A percentile compares a stretch with the other conserved stretches of the same genome.
phyloP scores from a whole-genome alignment of 768 basidiomycete genomes.

The Cystobasidiopsis lactophilus region DNA sequence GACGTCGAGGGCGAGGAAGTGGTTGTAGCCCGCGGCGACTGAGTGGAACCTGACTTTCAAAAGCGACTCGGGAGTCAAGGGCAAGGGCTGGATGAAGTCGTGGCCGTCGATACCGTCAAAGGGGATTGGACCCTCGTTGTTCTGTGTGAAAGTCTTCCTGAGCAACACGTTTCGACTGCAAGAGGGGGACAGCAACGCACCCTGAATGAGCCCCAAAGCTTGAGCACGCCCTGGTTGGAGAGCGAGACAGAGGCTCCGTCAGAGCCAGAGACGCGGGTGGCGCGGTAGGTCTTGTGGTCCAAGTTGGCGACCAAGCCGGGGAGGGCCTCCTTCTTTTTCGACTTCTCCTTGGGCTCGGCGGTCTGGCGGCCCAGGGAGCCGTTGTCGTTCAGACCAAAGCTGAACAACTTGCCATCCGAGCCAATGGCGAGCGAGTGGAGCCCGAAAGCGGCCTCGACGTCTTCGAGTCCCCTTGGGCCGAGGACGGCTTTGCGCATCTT shows the following conservation, averaged over 20 bases:
- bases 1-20: constrained; percentile 67
- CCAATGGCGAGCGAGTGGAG: constrained; percentile 76
- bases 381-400: constrained; percentile 28
- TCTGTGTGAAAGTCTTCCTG: constrained; percentile 7
- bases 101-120: constrained; percentile 38
- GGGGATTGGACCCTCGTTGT: constrained; percentile 57
- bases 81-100: constrained; percentile 44
- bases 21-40: constrained; percentile 65
- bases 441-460: constrained; percentile 38
- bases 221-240: constrained; percentile 51
- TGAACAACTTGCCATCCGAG: constrained; percentile 55
- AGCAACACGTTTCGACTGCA: no score
- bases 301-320: constrained; percentile 23
- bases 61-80: constrained; percentile 23
- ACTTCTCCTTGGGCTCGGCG: constrained; percentile 19
- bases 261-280: constrained; percentile 59
- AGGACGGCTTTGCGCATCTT: constrained; percentile 31
- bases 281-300: constrained; percentile 47
- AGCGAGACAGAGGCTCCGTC: constrained; percentile 75
- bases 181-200: constrained; percentile 38
- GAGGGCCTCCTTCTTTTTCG: constrained; percentile 25
- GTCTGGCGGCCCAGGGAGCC: constrained; percentile 26
- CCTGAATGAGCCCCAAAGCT: constrained; percentile 76
- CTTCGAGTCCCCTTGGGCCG: background rate
- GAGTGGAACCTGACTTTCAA: constrained; percentile 35